Evolutionary conservation across 2,329 filamentous ascomycete species (phyloP).

Genomic region (Trichoderma oligosporum): DNA sequence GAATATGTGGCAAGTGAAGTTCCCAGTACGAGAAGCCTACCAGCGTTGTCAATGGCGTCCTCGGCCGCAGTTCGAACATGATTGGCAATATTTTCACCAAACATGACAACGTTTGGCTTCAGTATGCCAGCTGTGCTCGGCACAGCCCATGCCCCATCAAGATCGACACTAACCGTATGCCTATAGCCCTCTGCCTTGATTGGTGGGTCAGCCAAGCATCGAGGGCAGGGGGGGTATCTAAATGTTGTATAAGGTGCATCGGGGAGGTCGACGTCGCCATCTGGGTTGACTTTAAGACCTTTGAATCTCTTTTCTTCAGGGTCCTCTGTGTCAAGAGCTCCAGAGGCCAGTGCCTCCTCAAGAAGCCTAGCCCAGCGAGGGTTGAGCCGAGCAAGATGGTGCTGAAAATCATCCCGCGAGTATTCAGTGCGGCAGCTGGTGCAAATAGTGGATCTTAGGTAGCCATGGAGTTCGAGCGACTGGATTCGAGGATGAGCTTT

Average conservation of each 20-base stretch:
- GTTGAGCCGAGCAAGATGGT: constrained; percentile 71
- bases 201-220: constrained; percentile 65
- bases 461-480: constrained; percentile 87
- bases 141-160: constrained; percentile 72
- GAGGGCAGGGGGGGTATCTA: constrained; percentile 83
- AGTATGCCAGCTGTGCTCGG: constrained; percentile 71
- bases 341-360: constrained; percentile 63
- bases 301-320: constrained; percentile 62
- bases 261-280: constrained; percentile 89
- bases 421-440: constrained; percentile 71
- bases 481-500: constrained; percentile 68
- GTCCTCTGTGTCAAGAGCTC: constrained; percentile 75
- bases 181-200: constrained; percentile 50
- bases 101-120: constrained; percentile 94
- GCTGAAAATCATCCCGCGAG: constrained; percentile 70
- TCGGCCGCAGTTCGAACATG: constrained; percentile 73
- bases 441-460: constrained; percentile 77
- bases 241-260: constrained; percentile 86
- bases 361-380: constrained; percentile 81
- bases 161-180: constrained; percentile 64
- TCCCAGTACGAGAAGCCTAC: constrained; percentile 73
- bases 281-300: constrained; percentile 82
- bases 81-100: constrained; percentile 78
- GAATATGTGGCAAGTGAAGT: constrained; percentile 94
- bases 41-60: constrained; percentile 70